Evolutionary conservation across 2,329 filamentous ascomycete genomes (phyloP).

Genomic region (Colletotrichum sp.): DNA sequence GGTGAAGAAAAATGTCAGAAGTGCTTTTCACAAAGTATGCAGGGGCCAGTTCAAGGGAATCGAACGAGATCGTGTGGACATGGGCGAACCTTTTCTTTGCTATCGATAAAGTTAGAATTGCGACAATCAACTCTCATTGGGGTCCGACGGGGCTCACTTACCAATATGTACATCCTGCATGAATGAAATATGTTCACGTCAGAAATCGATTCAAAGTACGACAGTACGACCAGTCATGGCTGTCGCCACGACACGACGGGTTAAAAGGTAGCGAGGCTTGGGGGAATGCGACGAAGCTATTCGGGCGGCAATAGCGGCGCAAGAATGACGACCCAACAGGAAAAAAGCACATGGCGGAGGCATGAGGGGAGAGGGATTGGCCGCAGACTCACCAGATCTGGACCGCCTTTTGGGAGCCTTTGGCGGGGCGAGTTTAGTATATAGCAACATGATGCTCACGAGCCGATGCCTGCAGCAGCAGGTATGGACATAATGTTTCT

Average conservation of each 20-base stretch:
- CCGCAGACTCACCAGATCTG: constrained; percentile 56
- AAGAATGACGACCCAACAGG: neutral
- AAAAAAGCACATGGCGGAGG: neutral
- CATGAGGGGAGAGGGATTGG: neutral
- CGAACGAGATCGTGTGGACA: neutral
- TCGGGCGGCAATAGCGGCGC: constrained; percentile 10
- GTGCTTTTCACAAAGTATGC: neutral
- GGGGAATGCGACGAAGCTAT: constrained; percentile 1
- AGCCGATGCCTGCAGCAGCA: constrained; percentile 12
- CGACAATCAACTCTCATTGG: neutral
- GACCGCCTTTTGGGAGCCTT: constrained; percentile 65
- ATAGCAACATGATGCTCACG: constrained; percentile 56
- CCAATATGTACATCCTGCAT: constrained; percentile 57
- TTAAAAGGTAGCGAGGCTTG: neutral
- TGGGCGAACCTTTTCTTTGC: constrained; percentile 58
- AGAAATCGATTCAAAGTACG: constrained; percentile 18
- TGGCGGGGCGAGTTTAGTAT: constrained; percentile 61
- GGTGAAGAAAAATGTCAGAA: neutral
- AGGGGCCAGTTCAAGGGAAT: neutral
- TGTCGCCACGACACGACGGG: neutral
- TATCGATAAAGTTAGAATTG: constrained; percentile 26
- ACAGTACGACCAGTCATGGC: neutral
- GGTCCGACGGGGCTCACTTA: constrained; percentile 35
- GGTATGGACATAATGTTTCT: constrained; percentile 15
- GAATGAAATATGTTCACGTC: constrained; percentile 22